These are phyloP conservation scores for Dioscorea zingiberensis DNA, from an alignment of 106 monocot genomes.

Conservation along the genomic window DNA sequence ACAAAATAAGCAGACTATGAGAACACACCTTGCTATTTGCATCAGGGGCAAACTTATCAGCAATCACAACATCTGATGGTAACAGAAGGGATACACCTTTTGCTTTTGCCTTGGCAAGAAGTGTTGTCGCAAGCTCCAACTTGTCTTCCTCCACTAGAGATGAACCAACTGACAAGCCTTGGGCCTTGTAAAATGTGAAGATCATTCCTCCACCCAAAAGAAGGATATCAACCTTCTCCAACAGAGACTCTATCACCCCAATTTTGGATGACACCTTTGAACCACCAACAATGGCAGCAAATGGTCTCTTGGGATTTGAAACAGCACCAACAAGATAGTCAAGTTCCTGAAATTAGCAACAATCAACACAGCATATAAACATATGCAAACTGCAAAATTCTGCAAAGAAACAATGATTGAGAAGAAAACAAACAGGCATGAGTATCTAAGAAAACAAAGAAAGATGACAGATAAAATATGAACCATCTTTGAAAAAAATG, in stretches of 20 bases:
- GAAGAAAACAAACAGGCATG: too few species aligned
- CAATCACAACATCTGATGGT: slow-evolving; percentile 8
- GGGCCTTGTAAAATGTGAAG: slow-evolving; percentile 13
- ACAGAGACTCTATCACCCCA: slow-evolving; percentile 13
- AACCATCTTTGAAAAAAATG: background rate
- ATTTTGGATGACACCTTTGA: slow-evolving; percentile 10
- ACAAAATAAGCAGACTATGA: background rate
- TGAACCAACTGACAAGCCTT: slow-evolving; percentile 7
- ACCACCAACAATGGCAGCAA: slow-evolving; percentile 14
- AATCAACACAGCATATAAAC: too few species aligned
- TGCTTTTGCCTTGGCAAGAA: slow-evolving; percentile 8
- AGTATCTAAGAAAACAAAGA: too few species aligned
- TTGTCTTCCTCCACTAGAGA: slow-evolving; percentile 10
- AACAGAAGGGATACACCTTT: slow-evolving; percentile 10
- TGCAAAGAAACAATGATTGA: too few species aligned
- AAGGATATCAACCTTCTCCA: slow-evolving; percentile 15
- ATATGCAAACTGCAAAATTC: too few species aligned
- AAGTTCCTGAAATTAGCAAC: slow-evolving; percentile 1
- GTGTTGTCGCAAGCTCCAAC: slow-evolving; percentile 5
- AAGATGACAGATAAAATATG: background rate
- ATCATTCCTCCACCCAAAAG: slow-evolving; percentile 12
- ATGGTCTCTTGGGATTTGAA: slow-evolving; percentile 10
- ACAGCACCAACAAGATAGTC: slow-evolving; percentile 17
- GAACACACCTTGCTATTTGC: slow-evolving; percentile 3
- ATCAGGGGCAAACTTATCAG: slow-evolving; percentile 11